A percentile compares a stretch with the other conserved stretches of the same genome.
Conservation (phyloP, 1,284 basidiomycete species). For the Cutaneotrichosporon sp. region DNA sequence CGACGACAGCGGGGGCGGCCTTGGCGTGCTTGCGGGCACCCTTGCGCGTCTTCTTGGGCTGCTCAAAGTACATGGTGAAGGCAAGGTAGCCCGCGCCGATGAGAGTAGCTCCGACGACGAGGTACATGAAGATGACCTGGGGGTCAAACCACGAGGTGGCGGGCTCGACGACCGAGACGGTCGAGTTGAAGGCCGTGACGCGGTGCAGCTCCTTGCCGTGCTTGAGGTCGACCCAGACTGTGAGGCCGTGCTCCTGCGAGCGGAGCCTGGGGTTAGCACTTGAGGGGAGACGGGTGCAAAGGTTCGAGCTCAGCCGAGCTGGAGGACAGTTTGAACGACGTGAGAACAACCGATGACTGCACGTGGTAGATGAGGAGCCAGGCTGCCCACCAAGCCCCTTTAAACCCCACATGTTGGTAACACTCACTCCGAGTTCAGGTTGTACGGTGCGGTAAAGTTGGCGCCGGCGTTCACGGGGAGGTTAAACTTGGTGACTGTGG, state of each 20-base stretch:
- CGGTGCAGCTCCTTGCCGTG: constrained; percentile 54
- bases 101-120: constrained; percentile 66
- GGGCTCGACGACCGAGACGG: constrained; percentile 79
- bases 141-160: constrained; percentile 74
- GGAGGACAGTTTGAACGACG: background rate
- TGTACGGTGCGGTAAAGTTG: constrained; percentile 70
- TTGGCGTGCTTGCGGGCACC: constrained; percentile 32
- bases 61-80: constrained; percentile 64
- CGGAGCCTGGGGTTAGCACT: constrained; percentile 48
- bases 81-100: constrained; percentile 66
- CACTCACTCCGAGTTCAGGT: constrained; percentile 79
- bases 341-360: background rate
- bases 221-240: constrained; percentile 65
- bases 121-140: constrained; percentile 72
- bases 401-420: background rate
- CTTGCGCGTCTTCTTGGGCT: constrained; percentile 49
- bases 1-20: constrained; percentile 41
- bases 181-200: constrained; percentile 71
- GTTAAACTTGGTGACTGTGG: constrained; percentile 64
- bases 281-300: background rate
- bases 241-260: constrained; percentile 75
- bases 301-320: background rate
- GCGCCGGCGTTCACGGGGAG: constrained; percentile 63
- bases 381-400: background rate
- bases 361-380: background rate